These are phyloP conservation scores for Coccomyxa sp. DNA, from an alignment of 139 green algal genomes.

Conservation along the genomic window DNA sequence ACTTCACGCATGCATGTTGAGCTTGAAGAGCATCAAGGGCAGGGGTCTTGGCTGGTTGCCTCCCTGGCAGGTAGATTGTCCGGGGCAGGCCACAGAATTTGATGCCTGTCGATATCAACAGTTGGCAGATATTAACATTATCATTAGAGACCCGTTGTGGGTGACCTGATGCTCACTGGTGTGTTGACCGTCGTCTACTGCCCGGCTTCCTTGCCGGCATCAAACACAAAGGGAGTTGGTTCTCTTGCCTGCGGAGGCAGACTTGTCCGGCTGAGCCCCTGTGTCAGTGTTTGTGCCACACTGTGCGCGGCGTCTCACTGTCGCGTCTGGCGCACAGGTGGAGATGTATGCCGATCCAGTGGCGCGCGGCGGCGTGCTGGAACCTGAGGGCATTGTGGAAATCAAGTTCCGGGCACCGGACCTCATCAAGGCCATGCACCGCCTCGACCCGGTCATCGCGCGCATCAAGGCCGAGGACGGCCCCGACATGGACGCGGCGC, in stretches of 20 bases:
- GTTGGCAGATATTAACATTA: too few relatives aligned
- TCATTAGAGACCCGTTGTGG: too few relatives aligned
- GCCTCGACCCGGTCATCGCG: slow-evolving; percentile 62
- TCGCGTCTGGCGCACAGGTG: too few relatives aligned
- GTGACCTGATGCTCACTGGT: too few relatives aligned
- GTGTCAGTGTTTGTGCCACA: too few relatives aligned
- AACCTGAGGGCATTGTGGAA: slow-evolving; percentile 96
- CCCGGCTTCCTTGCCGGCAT: too few relatives aligned
- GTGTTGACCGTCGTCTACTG: too few relatives aligned
- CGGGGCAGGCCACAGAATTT: neutral
- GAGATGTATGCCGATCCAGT: slow-evolving; percentile 81
- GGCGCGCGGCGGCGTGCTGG: slow-evolving; percentile 85
- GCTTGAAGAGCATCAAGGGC: too few relatives aligned
- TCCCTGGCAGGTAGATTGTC: neutral
- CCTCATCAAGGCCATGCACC: slow-evolving; percentile 82
- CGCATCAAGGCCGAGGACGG: slow-evolving; percentile 13
- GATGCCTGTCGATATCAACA: too few relatives aligned
- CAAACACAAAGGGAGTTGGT: too few relatives aligned
- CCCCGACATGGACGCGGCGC: slow-evolving; percentile 21
- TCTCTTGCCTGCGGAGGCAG: neutral
- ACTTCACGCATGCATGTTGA: neutral
- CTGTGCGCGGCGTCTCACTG: too few relatives aligned
- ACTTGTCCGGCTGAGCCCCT: neutral
- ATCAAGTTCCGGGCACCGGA: slow-evolving; percentile 94
- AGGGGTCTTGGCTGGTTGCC: neutral